phyloP scores from a whole-genome alignment of 1,139 yeast genomes.

The Saccharomycopsis crataegensis region DNA sequence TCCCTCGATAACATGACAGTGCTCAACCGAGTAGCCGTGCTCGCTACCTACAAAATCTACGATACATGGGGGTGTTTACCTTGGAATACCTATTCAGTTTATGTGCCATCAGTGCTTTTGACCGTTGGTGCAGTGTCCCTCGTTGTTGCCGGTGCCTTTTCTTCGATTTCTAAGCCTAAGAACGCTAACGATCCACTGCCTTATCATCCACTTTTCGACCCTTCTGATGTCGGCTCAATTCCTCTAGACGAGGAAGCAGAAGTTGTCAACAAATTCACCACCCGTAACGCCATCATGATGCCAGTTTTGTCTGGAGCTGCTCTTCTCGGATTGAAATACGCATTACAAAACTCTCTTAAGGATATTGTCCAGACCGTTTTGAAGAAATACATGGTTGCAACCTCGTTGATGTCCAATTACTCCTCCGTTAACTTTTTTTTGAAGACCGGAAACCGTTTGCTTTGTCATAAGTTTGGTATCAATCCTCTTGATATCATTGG shows the following conservation, averaged over 20 bases:
- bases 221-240: constrained; percentile 35
- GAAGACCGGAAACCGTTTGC: constrained; percentile 25
- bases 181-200: constrained; percentile 37
- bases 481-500: constrained; percentile 23
- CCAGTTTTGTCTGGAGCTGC: constrained; percentile 36
- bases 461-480: constrained; percentile 23
- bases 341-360: constrained; percentile 28
- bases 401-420: constrained; percentile 28
- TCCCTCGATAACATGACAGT: background rate
- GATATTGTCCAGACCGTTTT: constrained; percentile 29
- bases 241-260: background rate
- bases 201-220: constrained; percentile 38
- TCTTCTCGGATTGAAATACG: constrained; percentile 33
- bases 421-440: constrained; percentile 25
- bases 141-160: constrained; percentile 34
- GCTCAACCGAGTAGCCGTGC: background rate
- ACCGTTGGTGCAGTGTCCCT: constrained; percentile 28
- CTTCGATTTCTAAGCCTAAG: constrained; percentile 38
- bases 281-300: constrained; percentile 31
- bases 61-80: background rate
- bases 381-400: constrained; percentile 30
- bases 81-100: background rate
- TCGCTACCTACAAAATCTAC: constrained; percentile 1
- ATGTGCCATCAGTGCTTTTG: constrained; percentile 13
- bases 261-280: constrained; percentile 19